Conservation (phyloP, 495 filamentous ascomycete genomes). For the Geoglossum glabrum region DNA sequence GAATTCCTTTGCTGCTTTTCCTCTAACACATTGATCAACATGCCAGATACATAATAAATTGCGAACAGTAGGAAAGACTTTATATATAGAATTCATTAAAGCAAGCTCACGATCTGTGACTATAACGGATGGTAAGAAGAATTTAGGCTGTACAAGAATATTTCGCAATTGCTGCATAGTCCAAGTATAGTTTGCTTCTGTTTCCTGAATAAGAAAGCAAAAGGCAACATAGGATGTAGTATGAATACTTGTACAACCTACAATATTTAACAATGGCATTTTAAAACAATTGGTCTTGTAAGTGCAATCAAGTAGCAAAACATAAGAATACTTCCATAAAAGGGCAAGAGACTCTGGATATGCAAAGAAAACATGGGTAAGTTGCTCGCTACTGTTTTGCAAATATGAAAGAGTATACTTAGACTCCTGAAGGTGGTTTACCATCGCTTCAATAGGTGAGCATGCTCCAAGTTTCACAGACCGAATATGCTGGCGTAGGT, state of each 20-base stretch:
- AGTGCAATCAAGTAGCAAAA: slow-evolving; percentile 8
- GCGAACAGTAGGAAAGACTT: background rate
- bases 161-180: background rate
- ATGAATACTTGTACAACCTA: slow-evolving; percentile 6
- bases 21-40: background rate
- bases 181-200: background rate
- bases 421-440: background rate
- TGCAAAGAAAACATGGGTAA: background rate
- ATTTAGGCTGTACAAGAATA: background rate
- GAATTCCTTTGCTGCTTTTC: background rate
- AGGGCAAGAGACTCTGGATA: background rate
- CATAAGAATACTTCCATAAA: slow-evolving; percentile 3
- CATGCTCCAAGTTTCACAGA: background rate
- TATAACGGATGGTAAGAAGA: background rate
- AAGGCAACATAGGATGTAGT: slow-evolving; percentile 5
- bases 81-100: slow-evolving; percentile 1
- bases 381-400: background rate
- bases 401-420: background rate
- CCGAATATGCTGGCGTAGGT: background rate
- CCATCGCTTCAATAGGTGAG: background rate
- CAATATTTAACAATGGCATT: slow-evolving; percentile 9
- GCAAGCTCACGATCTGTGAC: background rate
- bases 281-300: slow-evolving; percentile 12
- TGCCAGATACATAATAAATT: background rate
- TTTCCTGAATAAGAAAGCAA: slow-evolving; percentile 7